Base-by-base conservation (phyloP, 768 basidiomycete genomes). In the Boletellus sp. region DNA sequence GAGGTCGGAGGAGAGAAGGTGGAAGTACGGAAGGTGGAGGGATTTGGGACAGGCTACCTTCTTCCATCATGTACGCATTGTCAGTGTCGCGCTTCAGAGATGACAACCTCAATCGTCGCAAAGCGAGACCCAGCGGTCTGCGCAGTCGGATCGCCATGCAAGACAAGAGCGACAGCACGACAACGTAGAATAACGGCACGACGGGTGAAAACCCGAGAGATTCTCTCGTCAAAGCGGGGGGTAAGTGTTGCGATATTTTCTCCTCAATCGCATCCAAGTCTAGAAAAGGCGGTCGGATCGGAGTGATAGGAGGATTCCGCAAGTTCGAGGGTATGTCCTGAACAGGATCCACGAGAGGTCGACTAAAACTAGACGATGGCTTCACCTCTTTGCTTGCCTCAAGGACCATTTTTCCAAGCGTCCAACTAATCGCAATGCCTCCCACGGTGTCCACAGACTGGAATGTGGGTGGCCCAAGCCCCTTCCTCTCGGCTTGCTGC, bases 401-500 rank as follows among this genome's bases (percentile, higher is more conserved):
- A 23, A 97, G 78, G 0, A 98, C 95, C 94, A 98, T 98, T 69
- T 97, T 98, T 23, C 96, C 96, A 31, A 98, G 76, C 4, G 96
- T 97, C 96, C 96, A 99, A 60, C 84, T 92, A 61, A 99, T 92
- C 38, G 94, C 92, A 34, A 95, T 91, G 61, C 89, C 90, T 32
- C 84, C 86, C 26, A 99, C 87, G n/a, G 83, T 80, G 65, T 97
- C 92, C 70, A 94, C 73, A 35, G 87, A 90, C 69, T 97, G 96
- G 71, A 99, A 97, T n/a, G 80, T 74, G 8, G 91, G 87, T 51
- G 78, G 69, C 42, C 87, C 84, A 26, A 97, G 75, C 16, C 91
- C 90, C 67, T 96, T 96, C 68, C 77, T 78, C 52, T 78, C 76
- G 10, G 94, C 94, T 61, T 92, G 82, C 44, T 78, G 71, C 19